Evolutionary conservation across 2,329 filamentous ascomycete genomes (phyloP).

Genomic region (Aspergillus tanneri): DNA sequence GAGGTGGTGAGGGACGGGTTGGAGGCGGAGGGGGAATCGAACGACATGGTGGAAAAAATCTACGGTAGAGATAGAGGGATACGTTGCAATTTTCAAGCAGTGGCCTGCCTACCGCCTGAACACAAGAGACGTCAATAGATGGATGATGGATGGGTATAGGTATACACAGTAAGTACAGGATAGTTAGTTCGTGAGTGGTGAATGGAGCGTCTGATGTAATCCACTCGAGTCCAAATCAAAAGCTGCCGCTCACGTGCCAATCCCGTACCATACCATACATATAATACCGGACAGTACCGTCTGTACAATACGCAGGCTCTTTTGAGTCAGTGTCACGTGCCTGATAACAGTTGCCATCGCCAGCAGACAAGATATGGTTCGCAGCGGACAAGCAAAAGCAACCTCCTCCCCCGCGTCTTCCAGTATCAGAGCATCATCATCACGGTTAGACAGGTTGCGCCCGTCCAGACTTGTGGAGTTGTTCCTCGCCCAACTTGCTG

Average conservation of each 20-base stretch:
- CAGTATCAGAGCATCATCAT: neutral
- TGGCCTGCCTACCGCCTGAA: conserved; percentile 36
- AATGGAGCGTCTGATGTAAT: conserved; percentile 10
- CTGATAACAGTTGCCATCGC: neutral
- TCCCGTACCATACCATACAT: neutral
- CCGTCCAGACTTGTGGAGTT: conserved; percentile 6
- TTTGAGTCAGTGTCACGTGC: neutral
- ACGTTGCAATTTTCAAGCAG: conserved; percentile 39
- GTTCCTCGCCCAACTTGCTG: neutral
- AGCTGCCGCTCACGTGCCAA: conserved; percentile 9
- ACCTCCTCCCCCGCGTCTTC: neutral
- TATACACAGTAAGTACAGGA: too few relatives aligned
- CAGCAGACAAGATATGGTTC: neutral
- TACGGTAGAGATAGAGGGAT: too few relatives aligned
- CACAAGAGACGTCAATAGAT: too few relatives aligned
- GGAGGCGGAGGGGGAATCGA: conserved; percentile 28
- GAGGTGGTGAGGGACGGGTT: conserved; percentile 40
- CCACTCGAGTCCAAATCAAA: neutral
- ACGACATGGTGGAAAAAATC: conserved; percentile 30
- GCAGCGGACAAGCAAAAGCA: neutral
- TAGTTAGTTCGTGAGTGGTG: too few relatives aligned
- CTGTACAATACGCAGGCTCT: neutral
- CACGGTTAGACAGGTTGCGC: neutral
- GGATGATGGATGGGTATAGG: too few relatives aligned
- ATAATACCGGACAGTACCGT: neutral